These are phyloP conservation scores for Tulasnella sp. DNA, from an alignment of 768 basidiomycete genomes.

Conservation along the genomic window DNA sequence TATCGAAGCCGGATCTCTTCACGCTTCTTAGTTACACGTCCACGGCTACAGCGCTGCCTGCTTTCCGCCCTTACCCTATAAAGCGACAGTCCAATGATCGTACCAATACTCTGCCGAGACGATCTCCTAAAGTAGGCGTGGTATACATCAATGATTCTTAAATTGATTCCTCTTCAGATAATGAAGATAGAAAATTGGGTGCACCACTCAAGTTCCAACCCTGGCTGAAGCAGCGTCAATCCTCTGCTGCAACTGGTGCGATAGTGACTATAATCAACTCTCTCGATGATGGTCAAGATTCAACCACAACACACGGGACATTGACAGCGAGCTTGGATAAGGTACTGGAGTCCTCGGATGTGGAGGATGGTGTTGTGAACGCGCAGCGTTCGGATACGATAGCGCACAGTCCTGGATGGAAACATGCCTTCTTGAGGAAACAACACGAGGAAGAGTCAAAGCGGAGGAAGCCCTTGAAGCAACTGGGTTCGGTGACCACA, in stretches of 20 bases:
- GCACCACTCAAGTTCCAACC: slow-evolving; percentile 7
- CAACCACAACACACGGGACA: neutral
- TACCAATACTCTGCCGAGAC: neutral
- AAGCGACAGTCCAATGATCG: neutral
- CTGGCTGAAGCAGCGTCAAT: neutral
- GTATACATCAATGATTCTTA: neutral
- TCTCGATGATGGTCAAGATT: neutral
- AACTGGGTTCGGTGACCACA: too few species aligned
- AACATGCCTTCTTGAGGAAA: slow-evolving; percentile 1
- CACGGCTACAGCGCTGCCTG: neutral
- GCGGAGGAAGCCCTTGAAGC: neutral
- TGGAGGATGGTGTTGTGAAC: neutral
- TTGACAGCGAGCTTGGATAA: neutral
- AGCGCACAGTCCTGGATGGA: slow-evolving; percentile 1
- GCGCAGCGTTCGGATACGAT: neutral
- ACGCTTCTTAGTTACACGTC: neutral
- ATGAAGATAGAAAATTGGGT: neutral
- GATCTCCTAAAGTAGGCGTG: neutral
- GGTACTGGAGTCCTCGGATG: slow-evolving; percentile 1
- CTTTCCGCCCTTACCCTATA: neutral
- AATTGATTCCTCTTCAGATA: neutral
- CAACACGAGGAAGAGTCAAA: slow-evolving; percentile 2
- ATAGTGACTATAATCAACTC: neutral
- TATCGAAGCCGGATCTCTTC: neutral
- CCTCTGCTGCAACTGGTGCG: neutral